Evolutionary conservation across 352 stramenopile genomes (phyloP).

Genomic region (Phytophthora litchii): DNA sequence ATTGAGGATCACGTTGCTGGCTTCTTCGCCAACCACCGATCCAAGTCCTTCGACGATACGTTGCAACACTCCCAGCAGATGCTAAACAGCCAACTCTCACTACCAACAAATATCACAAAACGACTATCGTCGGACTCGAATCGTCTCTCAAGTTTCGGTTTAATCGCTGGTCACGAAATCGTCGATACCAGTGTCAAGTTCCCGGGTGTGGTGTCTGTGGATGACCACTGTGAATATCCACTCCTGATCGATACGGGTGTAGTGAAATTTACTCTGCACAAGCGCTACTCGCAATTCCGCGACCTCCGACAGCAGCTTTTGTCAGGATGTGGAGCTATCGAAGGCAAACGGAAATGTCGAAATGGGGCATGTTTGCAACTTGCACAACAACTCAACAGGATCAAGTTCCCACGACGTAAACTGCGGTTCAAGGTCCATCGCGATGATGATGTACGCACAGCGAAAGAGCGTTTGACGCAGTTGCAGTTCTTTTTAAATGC

Average conservation of each 20-base stretch:
- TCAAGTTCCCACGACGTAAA: conserved; percentile 60
- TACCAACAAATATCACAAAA: neutral
- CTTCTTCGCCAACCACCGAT: conserved; percentile 3
- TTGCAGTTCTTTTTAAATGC: conserved; percentile 58
- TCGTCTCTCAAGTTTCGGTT: conserved; percentile 15
- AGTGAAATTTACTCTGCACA: conserved; percentile 55
- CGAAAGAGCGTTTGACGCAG: conserved; percentile 31
- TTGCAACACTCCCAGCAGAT: neutral
- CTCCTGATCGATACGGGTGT: conserved; percentile 57
- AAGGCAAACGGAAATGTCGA: conserved; percentile 21
- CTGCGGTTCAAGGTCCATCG: conserved; percentile 19
- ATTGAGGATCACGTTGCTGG: conserved; percentile 14
- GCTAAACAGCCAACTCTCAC: conserved; percentile 3
- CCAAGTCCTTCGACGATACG: conserved; percentile 15
- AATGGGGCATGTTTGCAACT: conserved; percentile 55
- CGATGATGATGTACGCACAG: conserved; percentile 29
- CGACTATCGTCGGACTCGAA: conserved; percentile 8
- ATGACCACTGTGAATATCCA: conserved; percentile 52
- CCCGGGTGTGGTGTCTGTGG: conserved; percentile 37
- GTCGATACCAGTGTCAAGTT: conserved; percentile 40
- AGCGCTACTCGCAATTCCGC: conserved; percentile 73
- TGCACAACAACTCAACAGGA: conserved; percentile 29
- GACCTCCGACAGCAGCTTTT: conserved; percentile 54
- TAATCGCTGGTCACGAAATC: conserved; percentile 35
- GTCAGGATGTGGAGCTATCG: no score